A percentile compares a stretch with the other conserved stretches of the same genome.
These are phyloP conservation scores for Saccharomycopsis guyanensis DNA, from an alignment of 805 yeast genomes.

Conservation along the genomic window DNA sequence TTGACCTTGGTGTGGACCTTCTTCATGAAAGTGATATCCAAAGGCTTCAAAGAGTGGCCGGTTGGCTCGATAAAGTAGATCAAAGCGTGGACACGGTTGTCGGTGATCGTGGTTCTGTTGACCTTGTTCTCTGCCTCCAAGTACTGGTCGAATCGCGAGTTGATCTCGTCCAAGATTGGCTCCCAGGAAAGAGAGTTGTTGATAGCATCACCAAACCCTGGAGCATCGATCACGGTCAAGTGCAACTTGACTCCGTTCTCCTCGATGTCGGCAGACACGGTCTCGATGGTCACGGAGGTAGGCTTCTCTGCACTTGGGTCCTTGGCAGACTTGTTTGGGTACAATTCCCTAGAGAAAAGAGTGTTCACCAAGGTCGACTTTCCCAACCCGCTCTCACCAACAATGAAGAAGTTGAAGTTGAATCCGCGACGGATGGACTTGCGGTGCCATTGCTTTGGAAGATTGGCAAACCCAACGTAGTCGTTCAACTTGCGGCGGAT, in stretches of 20 bases:
- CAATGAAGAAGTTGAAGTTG: constrained; percentile 79
- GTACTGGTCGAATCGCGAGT: constrained; percentile 76
- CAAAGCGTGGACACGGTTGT: constrained; percentile 89
- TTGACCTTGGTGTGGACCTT: constrained; percentile 86
- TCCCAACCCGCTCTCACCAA: constrained; percentile 89
- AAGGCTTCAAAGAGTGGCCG: constrained; percentile 76
- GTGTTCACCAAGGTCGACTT: constrained; percentile 89
- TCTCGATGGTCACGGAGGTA: constrained; percentile 47
- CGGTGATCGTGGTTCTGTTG: constrained; percentile 62
- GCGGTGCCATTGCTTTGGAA: constrained; percentile 98
- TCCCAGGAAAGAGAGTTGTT: constrained; percentile 78
- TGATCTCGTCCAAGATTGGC: constrained; percentile 86
- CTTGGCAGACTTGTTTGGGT: constrained; percentile 32
- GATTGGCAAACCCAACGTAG: constrained; percentile 93
- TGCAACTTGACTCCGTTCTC: constrained; percentile 89
- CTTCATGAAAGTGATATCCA: constrained; percentile 85
- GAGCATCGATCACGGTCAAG: constrained; percentile 79
- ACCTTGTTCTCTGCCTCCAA: constrained; percentile 85
- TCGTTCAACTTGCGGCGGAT: constrained; percentile 81
- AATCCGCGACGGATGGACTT: constrained; percentile 87
- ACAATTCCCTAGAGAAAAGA: constrained; percentile 64
- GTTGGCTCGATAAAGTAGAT: constrained; percentile 87
- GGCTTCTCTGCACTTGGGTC: constrained; percentile 39
- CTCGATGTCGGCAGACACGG: constrained; percentile 66
- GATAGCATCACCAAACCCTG: constrained; percentile 89